Conservation (phyloP, 1,284 basidiomycete species). For the Entoloma clypeatum region DNA sequence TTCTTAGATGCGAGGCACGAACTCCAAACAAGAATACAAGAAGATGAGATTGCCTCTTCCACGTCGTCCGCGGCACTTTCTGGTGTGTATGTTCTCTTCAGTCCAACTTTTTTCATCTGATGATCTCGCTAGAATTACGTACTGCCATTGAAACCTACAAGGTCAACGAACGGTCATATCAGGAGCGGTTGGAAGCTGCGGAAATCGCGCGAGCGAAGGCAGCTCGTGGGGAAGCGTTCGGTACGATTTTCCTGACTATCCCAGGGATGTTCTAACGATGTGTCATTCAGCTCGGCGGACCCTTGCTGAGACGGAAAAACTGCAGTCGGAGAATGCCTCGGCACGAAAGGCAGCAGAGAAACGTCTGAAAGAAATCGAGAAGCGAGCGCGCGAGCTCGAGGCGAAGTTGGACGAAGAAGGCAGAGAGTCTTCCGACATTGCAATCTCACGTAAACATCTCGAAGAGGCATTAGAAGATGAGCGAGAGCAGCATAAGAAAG, state of each 20-base stretch:
- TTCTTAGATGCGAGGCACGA: conserved; percentile 53
- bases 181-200: conserved; percentile 62
- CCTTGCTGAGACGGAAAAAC: conserved; percentile 62
- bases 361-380: conserved; percentile 48
- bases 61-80: conserved; percentile 58
- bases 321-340: conserved; percentile 46
- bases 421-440: conserved; percentile 64
- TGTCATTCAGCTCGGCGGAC: conserved; percentile 49
- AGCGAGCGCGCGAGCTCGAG: conserved; percentile 59
- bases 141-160: conserved; percentile 64
- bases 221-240: conserved; percentile 59
- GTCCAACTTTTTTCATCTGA: conserved; percentile 1
- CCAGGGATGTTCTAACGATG: conserved; percentile 12
- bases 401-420: conserved; percentile 65
- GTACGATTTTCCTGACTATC: conserved; percentile 31
- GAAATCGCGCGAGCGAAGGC: conserved; percentile 68
- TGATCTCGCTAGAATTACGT: conserved; percentile 46
- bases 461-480: conserved; percentile 75
- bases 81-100: conserved; percentile 35
- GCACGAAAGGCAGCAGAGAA: conserved; percentile 56
- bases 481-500: conserved; percentile 71
- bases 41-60: conserved; percentile 60
- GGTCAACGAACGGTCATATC: conserved; percentile 57
- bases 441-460: conserved; percentile 58
- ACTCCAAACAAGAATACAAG: conserved; percentile 59